Base-by-base conservation (phyloP, 441 rosid species). In the Capsella rubella region DNA sequence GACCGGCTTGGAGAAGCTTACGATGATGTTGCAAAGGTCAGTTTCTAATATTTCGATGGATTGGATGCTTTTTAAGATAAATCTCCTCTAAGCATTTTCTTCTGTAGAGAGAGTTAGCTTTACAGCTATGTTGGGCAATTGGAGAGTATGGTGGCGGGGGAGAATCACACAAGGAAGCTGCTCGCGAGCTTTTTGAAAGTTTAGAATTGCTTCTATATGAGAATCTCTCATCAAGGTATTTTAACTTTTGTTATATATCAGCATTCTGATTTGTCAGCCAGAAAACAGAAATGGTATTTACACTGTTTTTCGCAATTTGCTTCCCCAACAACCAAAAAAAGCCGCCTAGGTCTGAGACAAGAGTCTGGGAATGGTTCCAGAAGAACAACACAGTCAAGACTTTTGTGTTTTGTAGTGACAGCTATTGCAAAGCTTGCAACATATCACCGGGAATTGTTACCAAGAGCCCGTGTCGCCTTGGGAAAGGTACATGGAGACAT, bases 111-210 rank as follows among this genome's bases (percentile, higher is more conserved):
- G 98, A 95, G 82, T 71, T 95, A 83, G 99, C 99, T 11, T 81
- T 95, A 72, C 95, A 90, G 46, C 82, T 95, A 60, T 95, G 99
- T 78, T 95, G 99, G 99, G 97, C 99, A 75, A 89, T 92, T 58
- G 99, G 99, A 69, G 97, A 95, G 85, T 89, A 95, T 74, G 96
- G 91, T 67, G 99, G 99, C 16, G 99, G 98, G 27, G 97, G 98
- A 45, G 90, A 69, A 72, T 83, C 92, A 57, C 89, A 89, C 82
- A 93, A 87, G 74, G 99, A 92, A 69, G 97, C 91, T 63, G 99
- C 97, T 75, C 91, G 97, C 6, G 99, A 95, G 76, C 98, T 93
- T 70, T 95, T 95, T 71, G 99, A 93, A 85, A 95, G 90, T 71
- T 80, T 92, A 68, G 99, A 92, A 75, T 75, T 95, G 34, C 99